These are phyloP conservation scores for Escovopsis weberi DNA, from an alignment of 2,329 filamentous ascomycete species.

Conservation along the genomic window DNA sequence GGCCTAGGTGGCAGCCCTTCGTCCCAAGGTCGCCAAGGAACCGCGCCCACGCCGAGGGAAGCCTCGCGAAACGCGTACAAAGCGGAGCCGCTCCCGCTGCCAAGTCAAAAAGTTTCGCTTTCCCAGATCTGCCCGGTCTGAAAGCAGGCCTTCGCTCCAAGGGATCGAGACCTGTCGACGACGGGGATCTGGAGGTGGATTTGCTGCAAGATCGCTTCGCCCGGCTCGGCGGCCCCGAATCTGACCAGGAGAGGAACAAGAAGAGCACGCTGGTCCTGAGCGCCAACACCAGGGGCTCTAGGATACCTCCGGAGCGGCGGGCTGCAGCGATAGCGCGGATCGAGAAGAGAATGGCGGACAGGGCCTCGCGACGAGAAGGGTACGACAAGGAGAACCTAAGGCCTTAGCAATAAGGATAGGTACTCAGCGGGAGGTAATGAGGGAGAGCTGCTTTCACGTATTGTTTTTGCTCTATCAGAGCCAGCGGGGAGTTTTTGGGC, in stretches of 20 bases:
- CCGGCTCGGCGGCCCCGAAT: constrained; percentile 26
- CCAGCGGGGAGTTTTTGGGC: constrained; percentile 11
- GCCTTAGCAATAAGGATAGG: constrained; percentile 13
- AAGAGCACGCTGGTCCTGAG: constrained; percentile 12
- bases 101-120: constrained; percentile 11
- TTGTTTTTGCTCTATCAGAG: constrained; percentile 2
- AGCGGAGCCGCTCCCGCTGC: constrained; percentile 11
- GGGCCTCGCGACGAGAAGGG: constrained; percentile 17
- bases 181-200: constrained; percentile 26
- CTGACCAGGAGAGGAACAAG: constrained; percentile 4
- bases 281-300: constrained; percentile 19
- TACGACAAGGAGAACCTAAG: constrained; percentile 38
- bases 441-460: background rate
- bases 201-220: constrained; percentile 31
- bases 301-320: constrained; percentile 33
- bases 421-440: background rate
- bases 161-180: constrained; percentile 7
- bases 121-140: constrained; percentile 15
- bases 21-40: constrained; percentile 27
- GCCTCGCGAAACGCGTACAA: constrained; percentile 16
- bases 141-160: constrained; percentile 11
- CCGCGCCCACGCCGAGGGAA: constrained; percentile 21
- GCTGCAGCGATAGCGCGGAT: constrained; percentile 41
- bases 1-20: constrained; percentile 26
- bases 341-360: constrained; percentile 37